Conservation (phyloP, 306 rosid genomes). For the peach (Prunus persica) region DNA sequence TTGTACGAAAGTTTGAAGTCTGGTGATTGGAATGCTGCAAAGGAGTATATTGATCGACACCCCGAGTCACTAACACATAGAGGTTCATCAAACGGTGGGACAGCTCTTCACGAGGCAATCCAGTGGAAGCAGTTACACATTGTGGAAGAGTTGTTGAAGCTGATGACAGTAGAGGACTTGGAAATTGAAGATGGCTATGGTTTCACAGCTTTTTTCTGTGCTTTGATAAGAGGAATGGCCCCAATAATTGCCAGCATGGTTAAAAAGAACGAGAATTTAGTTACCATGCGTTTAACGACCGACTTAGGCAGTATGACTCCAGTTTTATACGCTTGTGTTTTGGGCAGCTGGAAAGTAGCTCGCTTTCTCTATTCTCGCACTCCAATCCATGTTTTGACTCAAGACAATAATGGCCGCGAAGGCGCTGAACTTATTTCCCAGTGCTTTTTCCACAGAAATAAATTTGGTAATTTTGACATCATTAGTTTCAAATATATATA, state of each 20-base stretch:
- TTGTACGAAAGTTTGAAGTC: neutral
- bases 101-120: neutral
- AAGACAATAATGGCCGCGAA: neutral
- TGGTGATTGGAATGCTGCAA: neutral
- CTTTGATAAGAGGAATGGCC: too few species aligned
- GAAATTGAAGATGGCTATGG: neutral
- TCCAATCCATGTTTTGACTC: neutral
- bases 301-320: neutral
- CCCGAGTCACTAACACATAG: neutral
- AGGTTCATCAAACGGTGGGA: fast-evolving
- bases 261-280: neutral
- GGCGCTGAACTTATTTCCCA: neutral
- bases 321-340: too few species aligned
- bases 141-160: neutral
- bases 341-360: too few species aligned
- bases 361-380: neutral
- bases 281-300: neutral
- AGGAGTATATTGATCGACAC: neutral
- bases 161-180: neutral
- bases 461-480: neutral
- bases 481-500: neutral
- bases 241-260: neutral
- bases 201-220: neutral
- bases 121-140: fast-evolving
- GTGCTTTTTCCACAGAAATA: neutral